Percentiles rank a stretch among this genome's conserved stretches.
phyloP scores from a whole-genome alignment of 106 monocot genomes.

The Dioscorea dumetorum region DNA sequence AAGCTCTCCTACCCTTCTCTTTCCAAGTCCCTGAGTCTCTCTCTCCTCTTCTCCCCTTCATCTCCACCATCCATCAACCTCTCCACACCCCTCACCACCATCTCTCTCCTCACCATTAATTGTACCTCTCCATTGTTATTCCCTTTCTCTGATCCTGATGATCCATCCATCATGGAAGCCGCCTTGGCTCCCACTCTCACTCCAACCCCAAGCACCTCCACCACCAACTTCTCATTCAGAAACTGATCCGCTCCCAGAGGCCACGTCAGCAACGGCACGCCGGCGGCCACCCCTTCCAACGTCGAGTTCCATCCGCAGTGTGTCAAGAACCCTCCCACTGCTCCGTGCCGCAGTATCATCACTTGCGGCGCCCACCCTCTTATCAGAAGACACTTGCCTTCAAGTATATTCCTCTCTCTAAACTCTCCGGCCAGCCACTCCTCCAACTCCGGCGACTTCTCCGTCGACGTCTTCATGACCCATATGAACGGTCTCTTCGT shows the following conservation, averaged over 20 bases:
- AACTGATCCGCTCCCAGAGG: constrained; percentile 22
- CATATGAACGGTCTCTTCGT: neutral
- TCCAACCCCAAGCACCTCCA: constrained; percentile 15
- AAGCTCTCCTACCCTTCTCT: constrained; percentile 3
- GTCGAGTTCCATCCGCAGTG: constrained; percentile 26
- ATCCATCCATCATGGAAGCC: no score
- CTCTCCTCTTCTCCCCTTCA: constrained; percentile 13
- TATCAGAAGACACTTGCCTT: neutral
- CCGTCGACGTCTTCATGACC: constrained; percentile 1
- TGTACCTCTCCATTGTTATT: neutral
- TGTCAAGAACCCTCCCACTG: constrained; percentile 18
- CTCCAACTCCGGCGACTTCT: neutral
- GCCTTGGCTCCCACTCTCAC: constrained; percentile 1
- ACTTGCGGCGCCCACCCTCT: constrained; percentile 21
- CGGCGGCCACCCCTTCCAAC: constrained; percentile 9
- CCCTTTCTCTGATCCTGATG: no score
- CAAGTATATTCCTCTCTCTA: neutral
- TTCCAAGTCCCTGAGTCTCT: neutral
- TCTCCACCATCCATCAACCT: constrained; percentile 11
- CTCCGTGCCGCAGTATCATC: constrained; percentile 4
- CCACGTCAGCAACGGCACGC: constrained; percentile 24
- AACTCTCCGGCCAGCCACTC: neutral
- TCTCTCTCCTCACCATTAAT: neutral
- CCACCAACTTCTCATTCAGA: constrained; percentile 20
- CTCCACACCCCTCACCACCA: constrained; percentile 1